Conservation (phyloP, 2,329 filamentous ascomycete species). For the Penicillium capsulatum region DNA sequence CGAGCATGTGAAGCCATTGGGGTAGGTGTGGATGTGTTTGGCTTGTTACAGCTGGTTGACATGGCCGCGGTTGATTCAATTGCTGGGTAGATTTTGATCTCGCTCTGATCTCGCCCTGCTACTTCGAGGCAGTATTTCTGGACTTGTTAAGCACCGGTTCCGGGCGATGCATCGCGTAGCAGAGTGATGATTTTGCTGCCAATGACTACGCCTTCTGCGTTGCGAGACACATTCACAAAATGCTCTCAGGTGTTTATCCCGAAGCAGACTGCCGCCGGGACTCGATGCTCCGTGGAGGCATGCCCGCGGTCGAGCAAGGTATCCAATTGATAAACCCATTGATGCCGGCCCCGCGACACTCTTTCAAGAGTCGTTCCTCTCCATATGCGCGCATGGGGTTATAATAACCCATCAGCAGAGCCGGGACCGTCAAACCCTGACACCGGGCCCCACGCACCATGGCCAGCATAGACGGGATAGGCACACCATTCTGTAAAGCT, state of each 20-base stretch:
- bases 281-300: no score
- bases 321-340: conserved; percentile 18
- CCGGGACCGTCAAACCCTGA: conserved; percentile 70
- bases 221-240: conserved; percentile 72
- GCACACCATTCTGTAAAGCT: conserved; percentile 82
- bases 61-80: no score
- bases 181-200: conserved; percentile 87
- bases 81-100: no score
- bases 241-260: conserved; percentile 91
- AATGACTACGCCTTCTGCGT: conserved; percentile 90
- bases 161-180: conserved; percentile 60
- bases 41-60: no score
- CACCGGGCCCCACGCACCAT: conserved; percentile 76
- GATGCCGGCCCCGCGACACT: conserved; percentile 58
- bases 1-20: conserved; percentile 38
- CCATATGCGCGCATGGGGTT: conserved; percentile 90
- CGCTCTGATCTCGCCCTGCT: conserved; percentile 54
- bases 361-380: conserved; percentile 75
- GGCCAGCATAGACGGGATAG: conserved; percentile 67
- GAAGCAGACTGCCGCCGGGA: conserved; percentile 85
- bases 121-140: conserved; percentile 78
- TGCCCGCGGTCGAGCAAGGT: no score
- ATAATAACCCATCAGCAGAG: conserved; percentile 96
- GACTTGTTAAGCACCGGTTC: conserved; percentile 63
- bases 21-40: neutral